phyloP scores from a whole-genome alignment of 176 grass and related monocot genomes.

The Ampelocalamus luodianensis region DNA sequence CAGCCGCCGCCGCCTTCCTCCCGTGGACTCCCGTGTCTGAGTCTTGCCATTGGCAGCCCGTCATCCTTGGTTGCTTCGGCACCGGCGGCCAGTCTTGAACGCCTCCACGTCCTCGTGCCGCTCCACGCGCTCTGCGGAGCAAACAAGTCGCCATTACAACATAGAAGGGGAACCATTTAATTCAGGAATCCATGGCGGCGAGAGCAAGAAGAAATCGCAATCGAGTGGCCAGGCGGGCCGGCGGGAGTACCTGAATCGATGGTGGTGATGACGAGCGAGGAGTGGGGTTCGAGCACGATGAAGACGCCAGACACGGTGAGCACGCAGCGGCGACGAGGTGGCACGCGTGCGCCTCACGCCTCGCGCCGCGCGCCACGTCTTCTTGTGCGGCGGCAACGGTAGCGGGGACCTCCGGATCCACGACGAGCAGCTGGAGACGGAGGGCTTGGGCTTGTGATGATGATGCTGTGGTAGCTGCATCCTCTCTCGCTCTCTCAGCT shows the following conservation, averaged over 20 bases:
- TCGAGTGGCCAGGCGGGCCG: not conserved
- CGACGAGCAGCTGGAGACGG: conserved; percentile 30
- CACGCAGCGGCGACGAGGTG: conserved; percentile 60
- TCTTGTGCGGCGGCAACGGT: conserved; percentile 59
- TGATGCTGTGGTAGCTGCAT: conserved; percentile 58
- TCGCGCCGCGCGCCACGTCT: conserved; percentile 23
- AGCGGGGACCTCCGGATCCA: conserved; percentile 64
- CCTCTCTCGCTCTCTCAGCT: not conserved
- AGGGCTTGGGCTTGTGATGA: conserved; percentile 49
- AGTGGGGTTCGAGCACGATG: conserved; percentile 68
- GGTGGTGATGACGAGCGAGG: conserved; percentile 55
- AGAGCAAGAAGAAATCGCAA: not conserved
- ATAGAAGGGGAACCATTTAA: not conserved
- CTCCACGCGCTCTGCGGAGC: conserved; percentile 51
- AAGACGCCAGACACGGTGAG: conserved; percentile 63
- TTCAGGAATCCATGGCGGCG: not conserved
- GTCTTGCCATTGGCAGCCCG: too few relatives aligned
- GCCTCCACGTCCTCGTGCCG: conserved; percentile 60
- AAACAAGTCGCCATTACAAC: conserved; percentile 33
- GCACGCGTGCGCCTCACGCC: conserved; percentile 41
- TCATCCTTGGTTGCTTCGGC: too few relatives aligned
- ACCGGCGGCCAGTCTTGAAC: conserved; percentile 54
- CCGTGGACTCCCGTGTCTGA: too few relatives aligned
- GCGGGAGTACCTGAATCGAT: conserved; percentile 59
- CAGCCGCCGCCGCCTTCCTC: too few relatives aligned